phyloP scores from a whole-genome alignment of 1,284 basidiomycete genomes.

The Mycena citricolor region DNA sequence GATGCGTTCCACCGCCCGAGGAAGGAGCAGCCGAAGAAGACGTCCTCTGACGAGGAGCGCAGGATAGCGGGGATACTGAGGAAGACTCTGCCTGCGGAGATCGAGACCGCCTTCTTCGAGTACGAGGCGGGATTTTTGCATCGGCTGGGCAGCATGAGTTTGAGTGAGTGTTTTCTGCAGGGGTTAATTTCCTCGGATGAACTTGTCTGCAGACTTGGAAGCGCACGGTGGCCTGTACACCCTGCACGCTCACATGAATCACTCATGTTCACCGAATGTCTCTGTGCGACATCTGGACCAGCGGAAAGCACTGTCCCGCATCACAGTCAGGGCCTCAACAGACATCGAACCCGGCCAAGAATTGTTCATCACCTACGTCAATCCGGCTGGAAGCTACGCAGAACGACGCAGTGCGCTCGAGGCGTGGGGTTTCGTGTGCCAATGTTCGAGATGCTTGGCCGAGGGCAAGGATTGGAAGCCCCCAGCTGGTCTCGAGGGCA shows the following conservation, averaged over 20 bases:
- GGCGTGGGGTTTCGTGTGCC: conserved; percentile 78
- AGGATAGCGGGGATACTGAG: conserved; percentile 57
- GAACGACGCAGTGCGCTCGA: conserved; percentile 59
- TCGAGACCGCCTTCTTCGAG: conserved; percentile 64
- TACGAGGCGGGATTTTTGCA: conserved; percentile 70
- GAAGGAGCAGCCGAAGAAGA: conserved; percentile 27
- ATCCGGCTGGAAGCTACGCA: conserved; percentile 55
- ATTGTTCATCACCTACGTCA: conserved; percentile 77
- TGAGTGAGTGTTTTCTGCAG: conserved; percentile 59
- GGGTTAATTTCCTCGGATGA: conserved; percentile 27
- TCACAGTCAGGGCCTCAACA: conserved; percentile 66
- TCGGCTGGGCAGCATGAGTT: conserved; percentile 78
- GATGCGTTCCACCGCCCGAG: conserved; percentile 45
- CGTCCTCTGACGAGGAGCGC: conserved; percentile 50
- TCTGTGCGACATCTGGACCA: conserved; percentile 71
- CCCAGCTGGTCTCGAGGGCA: conserved; percentile 23
- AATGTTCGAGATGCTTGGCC: conserved; percentile 63
- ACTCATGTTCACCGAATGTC: conserved; percentile 77
- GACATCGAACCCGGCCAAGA: conserved; percentile 75
- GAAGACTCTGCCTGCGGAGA: conserved; percentile 51
- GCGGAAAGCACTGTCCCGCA: conserved; percentile 62
- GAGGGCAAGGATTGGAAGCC: conserved; percentile 38
- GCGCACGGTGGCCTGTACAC: conserved; percentile 84
- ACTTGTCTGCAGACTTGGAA: conserved; percentile 62
- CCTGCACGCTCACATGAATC: conserved; percentile 87